A percentile compares a stretch with the other conserved stretches of the same genome.
phyloP scores from a whole-genome alignment of 2,329 filamentous ascomycete species.

The Sordariomycetes sp. region DNA sequence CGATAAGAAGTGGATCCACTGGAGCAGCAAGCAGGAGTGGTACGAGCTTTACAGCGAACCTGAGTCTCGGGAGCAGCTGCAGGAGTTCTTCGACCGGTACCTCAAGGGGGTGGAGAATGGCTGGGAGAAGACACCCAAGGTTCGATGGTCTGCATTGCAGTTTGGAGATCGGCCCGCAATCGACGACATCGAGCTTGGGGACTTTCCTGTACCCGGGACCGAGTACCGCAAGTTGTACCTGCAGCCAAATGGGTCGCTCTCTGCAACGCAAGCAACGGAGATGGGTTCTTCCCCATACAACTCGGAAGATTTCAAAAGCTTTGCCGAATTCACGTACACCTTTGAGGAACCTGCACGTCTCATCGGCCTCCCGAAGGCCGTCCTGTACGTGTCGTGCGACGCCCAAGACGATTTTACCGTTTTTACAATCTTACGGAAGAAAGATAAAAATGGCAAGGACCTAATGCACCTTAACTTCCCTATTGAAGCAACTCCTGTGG shows the following conservation, averaged over 20 bases:
- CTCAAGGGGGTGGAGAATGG: slow-evolving; percentile 29
- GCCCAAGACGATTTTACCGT: slow-evolving; percentile 31
- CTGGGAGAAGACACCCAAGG: slow-evolving; percentile 33
- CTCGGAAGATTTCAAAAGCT: slow-evolving; percentile 11
- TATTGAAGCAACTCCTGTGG: slow-evolving; percentile 13
- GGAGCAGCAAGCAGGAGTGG: slow-evolving; percentile 29
- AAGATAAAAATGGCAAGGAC: slow-evolving; percentile 26
- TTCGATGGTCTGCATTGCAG: slow-evolving; percentile 27
- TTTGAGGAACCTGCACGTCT: slow-evolving; percentile 26
- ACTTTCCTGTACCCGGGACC: slow-evolving; percentile 22
- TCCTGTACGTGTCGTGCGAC: slow-evolving; percentile 31
- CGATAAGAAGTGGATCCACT: slow-evolving; percentile 28
- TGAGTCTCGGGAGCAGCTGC: slow-evolving; percentile 22
- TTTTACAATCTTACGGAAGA: slow-evolving; percentile 31
- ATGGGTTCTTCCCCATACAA: slow-evolving; percentile 15
- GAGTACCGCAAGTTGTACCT: slow-evolving; percentile 21
- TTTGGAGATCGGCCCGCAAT: slow-evolving; percentile 21
- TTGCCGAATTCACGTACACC: slow-evolving; percentile 23
- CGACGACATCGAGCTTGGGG: slow-evolving; percentile 19
- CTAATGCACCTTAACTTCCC: slow-evolving; percentile 32
- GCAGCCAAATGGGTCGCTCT: slow-evolving; percentile 6
- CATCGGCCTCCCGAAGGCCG: slow-evolving; percentile 33
- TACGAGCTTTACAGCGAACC: slow-evolving; percentile 26
- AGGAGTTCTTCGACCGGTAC: slow-evolving; percentile 31
- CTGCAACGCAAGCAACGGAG: background rate